These are phyloP conservation scores for Chlamydomonas asymmetrica DNA, from an alignment of 139 green algal genomes.

Conservation along the genomic window DNA sequence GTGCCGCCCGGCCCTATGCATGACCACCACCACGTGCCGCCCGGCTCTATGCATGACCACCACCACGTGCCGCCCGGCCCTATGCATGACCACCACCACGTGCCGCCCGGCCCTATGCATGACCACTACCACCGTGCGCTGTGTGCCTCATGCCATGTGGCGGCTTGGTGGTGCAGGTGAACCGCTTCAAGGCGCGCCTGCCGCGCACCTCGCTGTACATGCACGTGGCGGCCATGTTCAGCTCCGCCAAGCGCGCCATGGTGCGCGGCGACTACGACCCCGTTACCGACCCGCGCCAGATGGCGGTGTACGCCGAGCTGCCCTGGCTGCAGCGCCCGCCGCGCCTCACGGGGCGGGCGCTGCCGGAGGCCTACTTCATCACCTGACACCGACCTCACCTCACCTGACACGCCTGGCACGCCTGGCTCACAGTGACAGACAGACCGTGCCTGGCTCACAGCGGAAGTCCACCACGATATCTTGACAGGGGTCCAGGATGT, in stretches of 20 bases:
- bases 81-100: neutral
- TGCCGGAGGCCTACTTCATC: slow-evolving; percentile 11
- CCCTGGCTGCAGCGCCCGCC: slow-evolving; percentile 16
- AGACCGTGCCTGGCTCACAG: too few relatives aligned
- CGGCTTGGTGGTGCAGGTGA: neutral
- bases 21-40: neutral
- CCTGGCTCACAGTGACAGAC: too few relatives aligned
- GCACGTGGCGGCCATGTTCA: slow-evolving; percentile 43
- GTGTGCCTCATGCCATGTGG: neutral
- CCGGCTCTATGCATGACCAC: neutral
- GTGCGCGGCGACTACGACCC: slow-evolving; percentile 25
- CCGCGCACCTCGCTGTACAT: slow-evolving; percentile 35
- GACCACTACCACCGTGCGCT: neutral
- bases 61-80: neutral
- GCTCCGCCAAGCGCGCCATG: slow-evolving; percentile 42
- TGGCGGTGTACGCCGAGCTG: slow-evolving; percentile 23
- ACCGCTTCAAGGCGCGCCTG: slow-evolving; percentile 30
- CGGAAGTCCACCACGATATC: too few relatives aligned
- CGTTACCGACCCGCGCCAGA: slow-evolving; percentile 12
- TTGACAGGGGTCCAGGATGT: too few relatives aligned
- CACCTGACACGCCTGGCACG: too few relatives aligned
- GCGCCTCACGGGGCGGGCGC: neutral
- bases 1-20: too few relatives aligned
- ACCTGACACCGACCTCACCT: too few relatives aligned
- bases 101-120: neutral